Percentiles rank a stretch among this genome's conserved stretches.
These are phyloP conservation scores for Annulohypoxylon maeteangense DNA, from an alignment of 495 filamentous ascomycete genomes.

Conservation along the genomic window DNA sequence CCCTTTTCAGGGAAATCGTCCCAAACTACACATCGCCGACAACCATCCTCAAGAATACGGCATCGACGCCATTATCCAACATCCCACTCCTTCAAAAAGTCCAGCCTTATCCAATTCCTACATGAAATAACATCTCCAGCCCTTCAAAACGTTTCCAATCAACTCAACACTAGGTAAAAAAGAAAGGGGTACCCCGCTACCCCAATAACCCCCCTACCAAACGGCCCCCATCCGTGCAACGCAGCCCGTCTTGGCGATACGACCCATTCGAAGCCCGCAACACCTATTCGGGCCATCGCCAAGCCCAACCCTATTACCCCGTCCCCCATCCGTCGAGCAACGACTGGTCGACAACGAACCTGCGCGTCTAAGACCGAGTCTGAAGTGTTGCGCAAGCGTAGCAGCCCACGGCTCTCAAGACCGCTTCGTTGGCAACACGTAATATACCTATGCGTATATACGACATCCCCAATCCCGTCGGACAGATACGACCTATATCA, in stretches of 20 bases:
- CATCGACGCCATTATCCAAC: neutral
- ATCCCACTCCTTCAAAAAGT: neutral
- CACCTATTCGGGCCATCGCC: neutral
- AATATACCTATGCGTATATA: neutral
- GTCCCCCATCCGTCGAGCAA: neutral
- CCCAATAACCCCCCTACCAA: neutral
- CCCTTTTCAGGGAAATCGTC: too few species aligned
- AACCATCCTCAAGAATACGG: too few species aligned
- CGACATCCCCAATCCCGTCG: neutral
- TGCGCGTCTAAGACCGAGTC: neutral
- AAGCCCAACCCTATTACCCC: neutral
- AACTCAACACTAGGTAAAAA: neutral
- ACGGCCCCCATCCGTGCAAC: neutral
- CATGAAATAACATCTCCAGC: neutral
- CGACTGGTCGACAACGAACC: neutral
- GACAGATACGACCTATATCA: neutral
- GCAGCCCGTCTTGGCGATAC: slow-evolving; percentile 4
- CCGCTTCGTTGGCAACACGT: neutral
- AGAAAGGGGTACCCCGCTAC: slow-evolving; percentile 9
- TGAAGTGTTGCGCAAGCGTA: neutral
- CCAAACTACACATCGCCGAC: neutral
- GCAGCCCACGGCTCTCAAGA: neutral
- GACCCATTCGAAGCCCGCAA: neutral
- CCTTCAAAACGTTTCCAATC: neutral
- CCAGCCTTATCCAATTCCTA: neutral